Conservation (phyloP, 148 eudicot species). For the Chenopodium album region DNA sequence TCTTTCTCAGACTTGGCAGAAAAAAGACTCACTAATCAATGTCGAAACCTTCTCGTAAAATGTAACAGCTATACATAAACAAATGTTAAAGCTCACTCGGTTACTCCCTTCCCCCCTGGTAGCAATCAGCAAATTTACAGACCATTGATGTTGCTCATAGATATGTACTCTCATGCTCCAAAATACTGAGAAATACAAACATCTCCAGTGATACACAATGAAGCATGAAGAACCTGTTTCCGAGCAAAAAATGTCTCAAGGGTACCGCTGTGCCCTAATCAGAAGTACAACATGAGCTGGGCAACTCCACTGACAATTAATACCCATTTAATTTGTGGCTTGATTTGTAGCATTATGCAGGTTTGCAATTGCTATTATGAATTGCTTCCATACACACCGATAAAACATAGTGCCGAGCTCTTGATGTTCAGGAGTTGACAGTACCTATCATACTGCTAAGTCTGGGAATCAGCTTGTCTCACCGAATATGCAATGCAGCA, state of each 20-base stretch:
- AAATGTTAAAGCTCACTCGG: too few species aligned
- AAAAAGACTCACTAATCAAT: too few species aligned
- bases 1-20: too few species aligned
- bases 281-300: neutral
- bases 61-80: too few species aligned
- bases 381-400: neutral
- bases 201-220: neutral
- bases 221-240: neutral
- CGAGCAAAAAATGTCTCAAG: neutral
- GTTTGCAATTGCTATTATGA: neutral
- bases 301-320: neutral
- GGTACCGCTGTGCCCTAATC: too few species aligned
- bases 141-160: neutral
- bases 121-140: neutral
- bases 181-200: neutral
- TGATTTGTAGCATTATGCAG: neutral
- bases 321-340: neutral
- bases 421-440: neutral
- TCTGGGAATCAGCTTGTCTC: neutral
- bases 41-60: too few species aligned
- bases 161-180: neutral
- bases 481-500: slow-evolving; percentile 3
- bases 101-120: too few species aligned
- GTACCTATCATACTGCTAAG: neutral
- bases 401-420: neutral